A percentile compares a stretch with the other conserved stretches of the same genome.
Evolutionary conservation across 345 rosid genomes (phyloP).

Genomic region (Trapa bicornis): DNA sequence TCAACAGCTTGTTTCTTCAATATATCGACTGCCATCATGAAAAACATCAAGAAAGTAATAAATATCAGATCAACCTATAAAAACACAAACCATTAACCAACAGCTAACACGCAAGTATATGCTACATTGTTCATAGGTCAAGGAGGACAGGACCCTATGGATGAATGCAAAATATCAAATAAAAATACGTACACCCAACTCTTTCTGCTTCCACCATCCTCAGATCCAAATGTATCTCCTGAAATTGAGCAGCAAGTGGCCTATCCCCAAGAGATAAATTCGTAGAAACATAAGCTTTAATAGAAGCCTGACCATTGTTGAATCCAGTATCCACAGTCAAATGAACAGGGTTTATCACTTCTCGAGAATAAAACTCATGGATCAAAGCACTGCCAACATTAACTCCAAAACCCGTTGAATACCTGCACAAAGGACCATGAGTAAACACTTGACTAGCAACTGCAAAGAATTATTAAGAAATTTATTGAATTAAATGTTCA

Average conservation of each 20-base stretch:
- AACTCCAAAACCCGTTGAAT: constrained; percentile 87
- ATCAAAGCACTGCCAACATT: constrained; percentile 83
- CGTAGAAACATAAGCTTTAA: constrained; percentile 70
- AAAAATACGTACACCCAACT: constrained; percentile 66
- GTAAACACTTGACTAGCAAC: constrained; percentile 1
- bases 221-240: constrained; percentile 92
- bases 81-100: not conserved
- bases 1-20: constrained; percentile 59
- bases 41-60: not conserved
- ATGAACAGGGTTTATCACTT: constrained; percentile 81
- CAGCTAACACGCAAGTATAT: not conserved
- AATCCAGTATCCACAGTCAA: constrained; percentile 83
- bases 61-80: not conserved
- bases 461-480: not conserved
- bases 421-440: constrained; percentile 34
- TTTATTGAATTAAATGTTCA: not conserved
- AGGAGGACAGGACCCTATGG: not conserved
- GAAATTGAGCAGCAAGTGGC: constrained; percentile 86
- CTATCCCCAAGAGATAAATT: constrained; percentile 74
- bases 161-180: not conserved
- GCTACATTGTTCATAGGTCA: not conserved
- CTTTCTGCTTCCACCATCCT: constrained; percentile 92
- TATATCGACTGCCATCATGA: constrained; percentile 38
- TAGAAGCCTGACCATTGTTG: constrained; percentile 57
- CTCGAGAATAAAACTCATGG: constrained; percentile 86